These are phyloP conservation scores for Cinchona pubescens DNA, from an alignment of 257 asterid species.

Conservation along the genomic window DNA sequence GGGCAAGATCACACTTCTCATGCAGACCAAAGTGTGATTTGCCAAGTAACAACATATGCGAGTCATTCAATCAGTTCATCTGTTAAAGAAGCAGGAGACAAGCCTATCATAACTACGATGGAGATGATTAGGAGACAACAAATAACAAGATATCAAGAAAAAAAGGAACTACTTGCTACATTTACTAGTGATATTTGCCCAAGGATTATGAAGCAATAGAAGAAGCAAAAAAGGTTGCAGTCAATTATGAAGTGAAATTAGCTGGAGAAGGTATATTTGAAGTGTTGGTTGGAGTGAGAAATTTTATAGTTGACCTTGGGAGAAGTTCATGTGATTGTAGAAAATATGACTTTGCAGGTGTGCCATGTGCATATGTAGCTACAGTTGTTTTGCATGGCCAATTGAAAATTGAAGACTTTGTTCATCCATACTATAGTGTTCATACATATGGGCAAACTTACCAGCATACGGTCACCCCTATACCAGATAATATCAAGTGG, in stretches of 20 bases:
- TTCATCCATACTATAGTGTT: too few species aligned
- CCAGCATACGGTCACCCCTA: too few species aligned
- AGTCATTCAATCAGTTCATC: slow-evolving; percentile 1
- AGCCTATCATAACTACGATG: background rate
- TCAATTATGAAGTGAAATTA: background rate
- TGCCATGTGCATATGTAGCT: too few species aligned
- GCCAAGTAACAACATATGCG: background rate
- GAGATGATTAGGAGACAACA: background rate
- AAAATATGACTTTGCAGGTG: too few species aligned
- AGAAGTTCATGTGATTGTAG: too few species aligned
- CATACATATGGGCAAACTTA: too few species aligned
- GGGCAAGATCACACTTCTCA: background rate
- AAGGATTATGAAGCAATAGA: background rate
- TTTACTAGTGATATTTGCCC: background rate
- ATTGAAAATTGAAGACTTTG: too few species aligned
- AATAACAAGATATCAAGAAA: background rate
- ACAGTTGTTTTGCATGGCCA: too few species aligned
- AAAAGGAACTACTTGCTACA: too few species aligned
- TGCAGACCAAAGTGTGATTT: background rate
- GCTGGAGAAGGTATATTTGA: background rate
- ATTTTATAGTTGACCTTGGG: too few species aligned
- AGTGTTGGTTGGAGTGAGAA: too few species aligned
- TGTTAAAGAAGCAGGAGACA: background rate
- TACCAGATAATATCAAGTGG: too few species aligned
- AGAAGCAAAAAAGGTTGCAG: background rate